Evolutionary conservation across 2,329 filamentous ascomycete genomes (phyloP), one percentile per base, ranked within the genome.

Genomic region (Gremmenia infestans): DNA sequence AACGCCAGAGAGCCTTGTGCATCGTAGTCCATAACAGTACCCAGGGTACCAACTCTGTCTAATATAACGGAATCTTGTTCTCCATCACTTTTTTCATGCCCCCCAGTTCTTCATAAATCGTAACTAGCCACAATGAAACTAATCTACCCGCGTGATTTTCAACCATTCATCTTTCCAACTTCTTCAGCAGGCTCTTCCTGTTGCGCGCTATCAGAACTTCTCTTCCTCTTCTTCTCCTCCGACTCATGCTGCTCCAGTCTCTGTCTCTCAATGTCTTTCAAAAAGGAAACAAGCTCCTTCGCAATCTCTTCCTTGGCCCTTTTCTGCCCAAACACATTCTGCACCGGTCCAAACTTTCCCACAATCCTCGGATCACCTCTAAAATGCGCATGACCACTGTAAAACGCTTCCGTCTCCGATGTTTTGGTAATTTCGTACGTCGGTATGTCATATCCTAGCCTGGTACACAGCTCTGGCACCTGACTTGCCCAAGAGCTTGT

Each of bases 261-360:
- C 51, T 65, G 58, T 22, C 56, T 59, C 50, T 70, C 65, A 37
- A 78, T 69, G 15, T 65, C 67, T 51, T 68, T 64, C 46, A 80
- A 60, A 46, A 77, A 69, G 25, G 52, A 61, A 32, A 76, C 54
- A 9, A 77, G 71, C 36, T 67, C 53, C 55, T 69, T 65, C n/a
- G 77, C 77, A 65, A 76, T 74, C 58, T 73, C 72, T 56, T 80
- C 75, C 64, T 75, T 78, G 0, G 77, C 76, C 48, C 70, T 74
- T 66, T 77, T 78, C 70, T 74, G 76, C 2, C 78, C 78, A 58
- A 68, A 75, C 0, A 80, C 66, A 53, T 73, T 68, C 0, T 66
- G 57, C 2, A 77, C 72, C 53, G 73, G 65, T 23, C 74, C 77
- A 17, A 80, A 63, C 3, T 70, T 67, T 0, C 70, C 70, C 3